Evolutionary conservation across 371 early-diverging fungal genomes (phyloP), one percentile per base, ranked within the genome.

Genomic region (Cokeromyces recurvatus): DNA sequence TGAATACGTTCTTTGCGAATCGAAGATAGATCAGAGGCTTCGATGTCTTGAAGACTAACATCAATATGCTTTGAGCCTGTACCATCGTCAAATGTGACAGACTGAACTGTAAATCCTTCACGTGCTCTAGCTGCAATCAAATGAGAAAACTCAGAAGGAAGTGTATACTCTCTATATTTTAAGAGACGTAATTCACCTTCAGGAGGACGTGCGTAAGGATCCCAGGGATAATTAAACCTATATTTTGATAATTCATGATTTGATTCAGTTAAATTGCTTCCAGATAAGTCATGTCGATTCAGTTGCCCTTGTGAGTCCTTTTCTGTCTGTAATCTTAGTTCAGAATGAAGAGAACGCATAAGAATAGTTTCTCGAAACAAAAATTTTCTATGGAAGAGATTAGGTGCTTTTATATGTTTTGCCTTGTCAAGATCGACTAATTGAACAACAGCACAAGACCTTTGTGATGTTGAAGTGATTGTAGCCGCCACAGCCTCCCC

Each of bases 191-290:
- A 79, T 36, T 88, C 86, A 8, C 85, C 85, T 16, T 81, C 66
- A 1, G 92, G 94, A 14, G 94, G 84, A 16, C 64, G 68, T 48
- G 87, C 77, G 38, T 74, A 57, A 3, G 90, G 76, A 46, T 83
- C 81, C 97, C 97, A 97, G 2, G 97, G 97, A 53, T 92, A 97
- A 32, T 75, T 80, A 43, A 71, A 55, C 8, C 44, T 37, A 14
- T 38, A 42, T n/a, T 16, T 24, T 22, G 14, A n/a, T 17, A 38
- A 12, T 21, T 56, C 44, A 24, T 35, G 50, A n/a, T n/a, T n/a
- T n/a, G n/a, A n/a, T 21, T 46, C 47, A 16, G 11, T 39, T 45
- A 19, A 48, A n/a, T n/a, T 61, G 46, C 1, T 49, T 24, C 43
- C 15, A 27, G 7, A 7, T 27, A 27, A 27, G 5, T 27, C 29